Evolutionary conservation across 352 stramenopile genomes (phyloP).

Genomic region (Globisporangium splendens): DNA sequence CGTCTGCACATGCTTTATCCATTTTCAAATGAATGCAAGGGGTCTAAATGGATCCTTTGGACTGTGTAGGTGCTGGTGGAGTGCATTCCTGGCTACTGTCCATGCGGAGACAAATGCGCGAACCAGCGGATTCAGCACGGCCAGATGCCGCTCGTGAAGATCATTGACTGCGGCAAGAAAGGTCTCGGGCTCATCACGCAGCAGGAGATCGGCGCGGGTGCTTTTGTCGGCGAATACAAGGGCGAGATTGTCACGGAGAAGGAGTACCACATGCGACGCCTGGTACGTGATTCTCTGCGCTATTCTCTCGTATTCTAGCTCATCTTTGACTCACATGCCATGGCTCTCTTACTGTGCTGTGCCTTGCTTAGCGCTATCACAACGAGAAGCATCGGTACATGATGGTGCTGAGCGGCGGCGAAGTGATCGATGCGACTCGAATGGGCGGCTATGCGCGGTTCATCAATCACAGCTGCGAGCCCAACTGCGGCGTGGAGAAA

Average conservation of each 20-base stretch:
- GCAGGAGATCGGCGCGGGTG: conserved; percentile 47
- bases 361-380: conserved; percentile 54
- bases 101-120: conserved; percentile 57
- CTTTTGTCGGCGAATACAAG: conserved; percentile 82
- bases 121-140: conserved; percentile 77
- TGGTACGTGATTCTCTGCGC: conserved; percentile 32
- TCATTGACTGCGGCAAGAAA: conserved; percentile 61
- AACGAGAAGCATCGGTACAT: conserved; percentile 83
- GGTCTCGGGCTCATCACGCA: conserved; percentile 49
- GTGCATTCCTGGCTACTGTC: conserved; percentile 55
- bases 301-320: neutral
- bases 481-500: conserved; percentile 93
- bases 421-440: conserved; percentile 88
- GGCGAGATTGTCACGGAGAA: conserved; percentile 83
- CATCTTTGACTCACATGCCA: neutral
- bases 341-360: too few relatives aligned
- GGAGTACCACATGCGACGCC: conserved; percentile 72
- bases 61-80: conserved; percentile 55
- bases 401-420: conserved; percentile 79
- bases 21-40: neutral
- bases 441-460: conserved; percentile 92
- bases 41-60: neutral
- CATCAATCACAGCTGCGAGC: conserved; percentile 95
- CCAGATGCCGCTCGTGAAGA: conserved; percentile 41
- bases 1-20: neutral